Evolutionary conservation across 2,329 filamentous ascomycete species (phyloP), one percentile per base, ranked within the genome.

Genomic region (Phyllosticta citrichinensis): DNA sequence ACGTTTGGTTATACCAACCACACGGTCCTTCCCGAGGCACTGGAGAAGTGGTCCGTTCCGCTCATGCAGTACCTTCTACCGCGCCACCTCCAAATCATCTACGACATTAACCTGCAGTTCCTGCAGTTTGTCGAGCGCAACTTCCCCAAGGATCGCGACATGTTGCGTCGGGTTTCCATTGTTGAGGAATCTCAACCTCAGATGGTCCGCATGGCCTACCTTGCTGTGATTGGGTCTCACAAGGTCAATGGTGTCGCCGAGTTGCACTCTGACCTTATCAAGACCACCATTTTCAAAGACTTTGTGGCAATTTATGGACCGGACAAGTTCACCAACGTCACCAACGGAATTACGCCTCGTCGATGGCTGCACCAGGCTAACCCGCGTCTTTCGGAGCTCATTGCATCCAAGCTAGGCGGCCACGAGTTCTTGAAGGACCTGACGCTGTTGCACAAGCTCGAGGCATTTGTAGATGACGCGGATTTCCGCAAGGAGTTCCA

Each of bases 191-290:
- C 89, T 5, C 88, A 95, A 73, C 90, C 92, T 52, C 96, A 97
- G 83, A 96, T 97, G 89, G 87, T 99, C 63, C 88, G 93, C 73
- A 99, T 99, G 94, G 94, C 94, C 2, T 94, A 84, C 75, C 79
- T 99, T 57, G 94, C 94, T 64, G 88, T 97, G 71, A 91, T 99
- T 68, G 94, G 94, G 55, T 97, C 94, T 40, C 94, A 97, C 84
- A 99, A 97, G 80, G 92, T 99, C 79, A 99, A 99, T 68, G 94
- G 94, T 73, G 94, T 99, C 40, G 94, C 94, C 35, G 94, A 99
- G 77, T 79, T 99, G 65, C 94, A 99, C 77, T 99, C 94, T 0
- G 94, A 99, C 72, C 81, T 99, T 62, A 96, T 99, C 80, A 94
- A 94, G 80, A 95, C 92, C 0, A 99, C 94, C n/a, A 96, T 99